Evolutionary conservation across 768 basidiomycete genomes (phyloP), one percentile per base, ranked within the genome.

Genomic region (Boletus vinaceobasis): DNA sequence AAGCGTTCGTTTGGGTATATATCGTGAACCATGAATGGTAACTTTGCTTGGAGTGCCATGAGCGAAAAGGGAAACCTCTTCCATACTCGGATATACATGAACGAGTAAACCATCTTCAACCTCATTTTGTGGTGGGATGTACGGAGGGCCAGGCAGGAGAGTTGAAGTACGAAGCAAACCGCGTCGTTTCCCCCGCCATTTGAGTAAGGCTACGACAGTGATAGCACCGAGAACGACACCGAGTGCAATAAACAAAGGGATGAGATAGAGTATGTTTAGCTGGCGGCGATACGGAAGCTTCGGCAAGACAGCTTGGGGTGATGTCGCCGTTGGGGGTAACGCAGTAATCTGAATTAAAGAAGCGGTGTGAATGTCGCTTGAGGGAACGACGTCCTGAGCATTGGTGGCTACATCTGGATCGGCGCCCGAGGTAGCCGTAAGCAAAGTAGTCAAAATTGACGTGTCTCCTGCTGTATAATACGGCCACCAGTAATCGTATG

Each of bases 401-500:
- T 4, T 36, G 29, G 52, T 52, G 14, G 27, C 37, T 49, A 29
- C 23, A 9, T 32, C 47, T 2, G 50, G 7, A 46, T 29, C 31
- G n/a, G 44, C 7, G 37, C 26, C 27, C 23, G 50, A 45, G 21
- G 53, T 49, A 32, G 45, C 35, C 19, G 58, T 40, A 32, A 52
- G 56, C 42, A 49, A 55, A 11, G 33, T 55, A 32, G 55, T 38
- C 10, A 48, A 33, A 14, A 57, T 57, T 5, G 68, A 60, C 10
- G 59, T 27, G 33, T 60, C 65, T 36, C 61, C 70, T 6, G 56
- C 63, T 15, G 71, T 62, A 26, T 74, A 70, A 55, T 72, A 76
- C 1, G 73, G 71, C 75, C 67, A 76, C 76, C 69, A 73, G 53
- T 73, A 68, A 55, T 73, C 66, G 48, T 63, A 69, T 42, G 70